A percentile compares a stretch with the other conserved stretches of the same genome.
phyloP scores from a whole-genome alignment of 768 basidiomycete species.

The Pleurotus tuber-regium region DNA sequence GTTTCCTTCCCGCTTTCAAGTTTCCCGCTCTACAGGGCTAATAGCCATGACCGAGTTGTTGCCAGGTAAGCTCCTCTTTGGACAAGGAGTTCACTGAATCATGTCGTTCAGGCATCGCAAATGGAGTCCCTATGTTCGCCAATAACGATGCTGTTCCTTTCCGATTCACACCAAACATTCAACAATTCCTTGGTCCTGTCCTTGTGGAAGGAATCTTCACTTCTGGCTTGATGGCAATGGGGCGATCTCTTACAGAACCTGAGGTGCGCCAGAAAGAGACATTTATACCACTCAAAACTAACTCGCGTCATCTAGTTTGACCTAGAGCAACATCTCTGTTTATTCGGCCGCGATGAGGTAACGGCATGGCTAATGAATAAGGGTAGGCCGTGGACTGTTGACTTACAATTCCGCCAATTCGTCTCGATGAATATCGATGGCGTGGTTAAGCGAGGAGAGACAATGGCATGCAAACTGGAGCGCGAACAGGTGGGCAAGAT shows the following conservation, averaged over 20 bases:
- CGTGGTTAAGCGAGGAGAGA: conserved; percentile 77
- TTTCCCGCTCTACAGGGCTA: conserved; percentile 86
- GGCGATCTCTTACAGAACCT: conserved; percentile 84
- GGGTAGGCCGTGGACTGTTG: conserved; percentile 54
- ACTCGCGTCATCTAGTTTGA: conserved; percentile 58
- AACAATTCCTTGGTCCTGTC: conserved; percentile 85
- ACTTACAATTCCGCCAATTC: conserved; percentile 52
- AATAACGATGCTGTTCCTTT: conserved; percentile 92
- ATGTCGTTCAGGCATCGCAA: conserved; percentile 34
- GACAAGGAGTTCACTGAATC: not conserved
- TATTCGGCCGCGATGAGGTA: conserved; percentile 94
- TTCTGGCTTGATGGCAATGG: conserved; percentile 87
- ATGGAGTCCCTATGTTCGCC: conserved; percentile 57
- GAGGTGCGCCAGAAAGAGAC: conserved; percentile 52
- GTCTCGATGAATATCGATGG: conserved; percentile 60
- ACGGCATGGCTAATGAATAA: conserved; percentile 67
- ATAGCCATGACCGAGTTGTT: conserved; percentile 93
- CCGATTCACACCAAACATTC: conserved; percentile 96
- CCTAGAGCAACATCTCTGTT: conserved; percentile 85
- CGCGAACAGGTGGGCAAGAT: conserved; percentile 63
- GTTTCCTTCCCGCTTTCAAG: conserved; percentile 78
- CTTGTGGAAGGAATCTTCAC: conserved; percentile 89
- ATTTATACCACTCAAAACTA: not conserved
- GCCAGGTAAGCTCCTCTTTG: conserved; percentile 52
- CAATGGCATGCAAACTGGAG: conserved; percentile 84